phyloP scores from a whole-genome alignment of 2,329 filamentous ascomycete species.

The Alternaria consortialis region DNA sequence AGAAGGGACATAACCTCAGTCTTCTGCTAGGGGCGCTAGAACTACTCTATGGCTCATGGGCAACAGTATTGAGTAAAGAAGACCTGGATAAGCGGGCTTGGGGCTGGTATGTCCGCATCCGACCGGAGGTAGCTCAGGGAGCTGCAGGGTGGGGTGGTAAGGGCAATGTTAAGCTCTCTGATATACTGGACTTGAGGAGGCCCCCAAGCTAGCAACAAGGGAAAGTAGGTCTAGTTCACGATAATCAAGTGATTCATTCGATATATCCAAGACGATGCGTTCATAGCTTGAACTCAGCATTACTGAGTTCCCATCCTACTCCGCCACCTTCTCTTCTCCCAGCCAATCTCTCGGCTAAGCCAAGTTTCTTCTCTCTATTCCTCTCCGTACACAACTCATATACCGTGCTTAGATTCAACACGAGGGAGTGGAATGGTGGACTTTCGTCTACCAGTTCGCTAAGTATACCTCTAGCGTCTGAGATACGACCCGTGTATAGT shows the following conservation, averaged over 20 bases:
- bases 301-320: conserved; percentile 74
- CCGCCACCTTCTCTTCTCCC: conserved; percentile 61
- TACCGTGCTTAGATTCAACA: conserved; percentile 90
- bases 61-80: conserved; percentile 64
- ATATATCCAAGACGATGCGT: background rate
- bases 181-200: conserved; percentile 60
- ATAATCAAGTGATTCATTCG: background rate
- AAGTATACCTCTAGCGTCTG: conserved; percentile 69
- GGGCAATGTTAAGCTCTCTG: conserved; percentile 70
- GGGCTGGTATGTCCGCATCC: conserved; percentile 80
- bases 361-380: conserved; percentile 73
- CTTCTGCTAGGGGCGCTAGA: conserved; percentile 76
- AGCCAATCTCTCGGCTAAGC: conserved; percentile 75
- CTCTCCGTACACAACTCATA: conserved; percentile 91
- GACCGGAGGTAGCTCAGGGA: conserved; percentile 79
- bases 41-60: conserved; percentile 78
- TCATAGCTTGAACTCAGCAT: conserved; percentile 79
- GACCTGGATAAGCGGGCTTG: conserved; percentile 81
- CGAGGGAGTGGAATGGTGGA: conserved; percentile 73
- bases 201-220: conserved; percentile 8
- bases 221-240: background rate
- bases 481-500: conserved; percentile 79
- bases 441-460: conserved; percentile 71
- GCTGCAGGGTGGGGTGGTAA: conserved; percentile 85
- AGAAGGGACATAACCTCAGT: conserved; percentile 75